Conservation (phyloP, 805 yeast species). For the Teunomyces aglyptinius region DNA sequence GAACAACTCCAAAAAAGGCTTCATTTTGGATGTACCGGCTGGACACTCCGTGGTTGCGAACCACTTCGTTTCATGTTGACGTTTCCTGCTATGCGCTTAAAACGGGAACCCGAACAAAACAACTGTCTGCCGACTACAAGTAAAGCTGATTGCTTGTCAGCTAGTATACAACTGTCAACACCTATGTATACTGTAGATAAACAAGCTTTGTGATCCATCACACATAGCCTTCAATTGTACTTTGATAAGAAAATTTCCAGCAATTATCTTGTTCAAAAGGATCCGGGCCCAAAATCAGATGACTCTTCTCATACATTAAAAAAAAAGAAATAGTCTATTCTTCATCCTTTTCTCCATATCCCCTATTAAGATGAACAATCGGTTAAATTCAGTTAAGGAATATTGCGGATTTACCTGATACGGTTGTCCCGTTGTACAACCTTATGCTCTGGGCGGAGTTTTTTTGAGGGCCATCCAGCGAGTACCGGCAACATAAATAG, state of each 20-base stretch:
- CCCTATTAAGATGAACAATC: neutral
- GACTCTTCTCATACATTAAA: neutral
- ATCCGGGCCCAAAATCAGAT: slow-evolving; percentile 3
- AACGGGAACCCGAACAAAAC: neutral
- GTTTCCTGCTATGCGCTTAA: neutral
- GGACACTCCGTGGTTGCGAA: neutral
- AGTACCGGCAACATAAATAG: neutral
- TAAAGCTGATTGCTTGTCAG: too few relatives aligned
- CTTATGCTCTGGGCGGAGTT: neutral
- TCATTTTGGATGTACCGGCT: neutral
- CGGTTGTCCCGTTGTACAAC: neutral
- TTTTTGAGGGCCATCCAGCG: neutral
- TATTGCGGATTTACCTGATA: neutral
- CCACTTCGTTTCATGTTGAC: neutral
- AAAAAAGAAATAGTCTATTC: neutral
- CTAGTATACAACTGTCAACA: too few relatives aligned
- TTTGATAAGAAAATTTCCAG: neutral
- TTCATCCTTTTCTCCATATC: slow-evolving; percentile 3
- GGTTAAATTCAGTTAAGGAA: neutral
- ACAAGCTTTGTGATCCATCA: neutral
- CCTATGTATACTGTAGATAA: neutral
- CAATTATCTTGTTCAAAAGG: neutral
- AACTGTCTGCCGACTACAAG: neutral
- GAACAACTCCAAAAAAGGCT: neutral
- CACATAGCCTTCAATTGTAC: neutral